Conservation (phyloP, 306 rosid species). For the Acmispon strigosus region DNA sequence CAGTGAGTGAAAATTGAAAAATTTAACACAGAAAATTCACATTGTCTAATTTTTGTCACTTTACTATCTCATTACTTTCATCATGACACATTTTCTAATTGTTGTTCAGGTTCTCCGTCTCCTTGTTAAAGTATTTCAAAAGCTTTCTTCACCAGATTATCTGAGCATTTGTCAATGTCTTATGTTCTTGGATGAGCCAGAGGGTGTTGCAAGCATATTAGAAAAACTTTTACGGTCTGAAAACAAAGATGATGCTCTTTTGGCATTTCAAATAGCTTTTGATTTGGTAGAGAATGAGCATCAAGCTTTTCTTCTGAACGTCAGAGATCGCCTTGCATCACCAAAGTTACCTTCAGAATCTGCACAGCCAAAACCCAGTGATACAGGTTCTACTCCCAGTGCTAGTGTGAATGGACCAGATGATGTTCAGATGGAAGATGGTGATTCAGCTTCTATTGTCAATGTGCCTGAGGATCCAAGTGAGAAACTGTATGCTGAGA, state of each 20-base stretch:
- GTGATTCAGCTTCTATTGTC: slow-evolving; percentile 33
- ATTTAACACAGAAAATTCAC: too few species aligned
- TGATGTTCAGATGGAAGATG: slow-evolving; percentile 84
- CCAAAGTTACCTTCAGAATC: slow-evolving; percentile 53
- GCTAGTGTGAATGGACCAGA: slow-evolving; percentile 46
- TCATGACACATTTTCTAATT: neutral
- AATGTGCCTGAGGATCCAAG: slow-evolving; percentile 64
- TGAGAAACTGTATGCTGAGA: slow-evolving; percentile 72
- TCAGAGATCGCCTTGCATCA: slow-evolving; percentile 67
- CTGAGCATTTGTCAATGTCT: slow-evolving; percentile 96
- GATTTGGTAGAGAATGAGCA: slow-evolving; percentile 95
- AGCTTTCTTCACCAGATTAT: slow-evolving; percentile 92
- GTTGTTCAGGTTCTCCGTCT: slow-evolving; percentile 73
- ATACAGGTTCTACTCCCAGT: slow-evolving; percentile 47
- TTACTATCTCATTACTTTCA: too few species aligned
- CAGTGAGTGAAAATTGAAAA: too few species aligned
- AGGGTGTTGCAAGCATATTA: slow-evolving; percentile 81
- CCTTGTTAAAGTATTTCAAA: slow-evolving; percentile 87
- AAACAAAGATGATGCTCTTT: slow-evolving; percentile 84
- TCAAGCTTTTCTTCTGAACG: slow-evolving; percentile 87
- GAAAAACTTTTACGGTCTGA: slow-evolving; percentile 88
- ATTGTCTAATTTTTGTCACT: too few species aligned
- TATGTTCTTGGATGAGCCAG: slow-evolving; percentile 93
- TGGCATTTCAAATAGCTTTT: slow-evolving; percentile 93
- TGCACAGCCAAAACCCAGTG: slow-evolving; percentile 43